Evolutionary conservation across 2,329 filamentous ascomycete genomes (phyloP).

Genomic region (Tricladium varicosporioides): DNA sequence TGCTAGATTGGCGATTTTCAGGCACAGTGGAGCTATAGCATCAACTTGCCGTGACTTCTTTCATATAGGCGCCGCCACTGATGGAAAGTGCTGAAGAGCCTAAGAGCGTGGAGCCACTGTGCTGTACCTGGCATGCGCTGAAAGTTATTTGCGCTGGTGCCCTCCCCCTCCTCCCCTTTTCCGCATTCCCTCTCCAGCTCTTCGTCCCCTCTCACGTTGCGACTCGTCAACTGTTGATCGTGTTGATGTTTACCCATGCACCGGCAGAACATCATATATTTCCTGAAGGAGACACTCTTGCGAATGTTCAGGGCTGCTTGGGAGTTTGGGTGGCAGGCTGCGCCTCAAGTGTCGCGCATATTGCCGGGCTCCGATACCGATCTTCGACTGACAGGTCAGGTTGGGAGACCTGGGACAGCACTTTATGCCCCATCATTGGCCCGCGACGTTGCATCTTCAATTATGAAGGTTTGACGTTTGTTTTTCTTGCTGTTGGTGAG

Average conservation of each 20-base stretch:
- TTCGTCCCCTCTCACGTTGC: neutral
- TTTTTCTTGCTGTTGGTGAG: too few species aligned
- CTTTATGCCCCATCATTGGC: too few species aligned
- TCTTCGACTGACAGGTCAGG: too few species aligned
- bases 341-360: neutral
- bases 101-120: too few species aligned
- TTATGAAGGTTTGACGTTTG: too few species aligned
- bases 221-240: neutral
- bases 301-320: neutral
- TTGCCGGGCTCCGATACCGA: neutral
- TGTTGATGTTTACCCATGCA: neutral
- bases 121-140: too few species aligned
- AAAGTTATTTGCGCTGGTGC: too few species aligned
- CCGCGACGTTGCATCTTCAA: too few species aligned
- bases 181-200: too few species aligned
- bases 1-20: constrained; percentile 8
- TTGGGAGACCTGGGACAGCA: too few species aligned
- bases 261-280: neutral
- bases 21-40: neutral
- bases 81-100: neutral
- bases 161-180: too few species aligned
- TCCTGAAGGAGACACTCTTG: neutral
- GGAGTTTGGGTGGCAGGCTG: neutral
- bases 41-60: neutral
- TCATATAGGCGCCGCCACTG: neutral